Evolutionary conservation across 2,329 filamentous ascomycete genomes (phyloP).

Genomic region (Diaporthe sp.): DNA sequence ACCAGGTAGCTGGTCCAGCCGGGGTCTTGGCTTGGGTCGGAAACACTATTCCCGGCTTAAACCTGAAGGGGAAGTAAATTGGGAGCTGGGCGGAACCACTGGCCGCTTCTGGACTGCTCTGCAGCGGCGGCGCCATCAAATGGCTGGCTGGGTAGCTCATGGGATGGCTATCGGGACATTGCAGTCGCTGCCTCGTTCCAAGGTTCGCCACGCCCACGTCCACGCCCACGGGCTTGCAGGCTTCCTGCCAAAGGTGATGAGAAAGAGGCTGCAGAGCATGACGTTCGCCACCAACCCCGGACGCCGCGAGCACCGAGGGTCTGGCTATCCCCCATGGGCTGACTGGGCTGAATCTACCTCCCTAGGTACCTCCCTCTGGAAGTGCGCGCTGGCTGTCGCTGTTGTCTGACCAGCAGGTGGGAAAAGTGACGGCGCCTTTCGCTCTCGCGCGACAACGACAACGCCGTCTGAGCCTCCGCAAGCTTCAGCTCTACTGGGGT

Average conservation of each 20-base stretch:
- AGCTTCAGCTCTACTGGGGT: conserved; percentile 27
- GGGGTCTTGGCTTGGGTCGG: conserved; percentile 6
- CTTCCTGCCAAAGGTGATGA: neutral
- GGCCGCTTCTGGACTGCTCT: conserved; percentile 13
- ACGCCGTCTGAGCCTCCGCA: conserved; percentile 28
- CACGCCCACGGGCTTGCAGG: conserved; percentile 2
- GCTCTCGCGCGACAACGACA: conserved; percentile 3
- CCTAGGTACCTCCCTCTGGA: no score
- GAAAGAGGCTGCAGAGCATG: neutral
- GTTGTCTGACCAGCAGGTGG: neutral
- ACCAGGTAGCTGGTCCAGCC: conserved; percentile 25
- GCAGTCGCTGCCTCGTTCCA: conserved; percentile 20
- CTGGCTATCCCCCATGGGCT: neutral
- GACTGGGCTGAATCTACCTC: neutral
- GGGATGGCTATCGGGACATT: conserved; percentile 10
- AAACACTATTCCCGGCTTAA: conserved; percentile 1
- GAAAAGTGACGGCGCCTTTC: neutral
- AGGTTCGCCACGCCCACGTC: conserved; percentile 16
- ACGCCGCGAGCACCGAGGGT: conserved; percentile 16
- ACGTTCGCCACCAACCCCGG: conserved; percentile 8
- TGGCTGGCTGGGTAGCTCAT: conserved; percentile 31
- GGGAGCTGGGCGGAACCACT: conserved; percentile 23
- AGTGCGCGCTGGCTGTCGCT: neutral
- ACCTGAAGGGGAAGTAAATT: conserved; percentile 20
- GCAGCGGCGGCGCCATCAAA: conserved; percentile 19